Percentiles rank a stretch among this genome's conserved stretches.
These are phyloP conservation scores for Telopea speciosissima DNA, from an alignment of 177 flowering plant genomes.

Conservation along the genomic window DNA sequence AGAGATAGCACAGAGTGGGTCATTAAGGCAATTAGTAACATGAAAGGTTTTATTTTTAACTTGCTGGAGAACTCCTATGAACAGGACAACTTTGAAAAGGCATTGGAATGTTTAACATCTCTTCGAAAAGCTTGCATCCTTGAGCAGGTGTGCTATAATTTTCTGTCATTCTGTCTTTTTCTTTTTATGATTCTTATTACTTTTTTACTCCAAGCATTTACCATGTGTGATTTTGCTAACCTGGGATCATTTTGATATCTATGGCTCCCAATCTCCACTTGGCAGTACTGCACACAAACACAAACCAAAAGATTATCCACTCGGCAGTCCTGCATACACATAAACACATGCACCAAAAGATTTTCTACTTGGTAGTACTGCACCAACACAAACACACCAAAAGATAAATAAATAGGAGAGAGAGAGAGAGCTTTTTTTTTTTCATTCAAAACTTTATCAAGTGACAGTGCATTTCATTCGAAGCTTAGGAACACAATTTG, in stretches of 20 bases:
- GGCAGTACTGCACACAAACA: background rate
- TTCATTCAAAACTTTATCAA: no score
- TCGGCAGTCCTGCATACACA: background rate
- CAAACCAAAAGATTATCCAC: background rate
- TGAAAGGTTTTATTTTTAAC: slow-evolving; percentile 51
- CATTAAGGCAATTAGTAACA: slow-evolving; percentile 54
- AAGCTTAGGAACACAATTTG: no score
- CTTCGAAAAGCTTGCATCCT: slow-evolving; percentile 81
- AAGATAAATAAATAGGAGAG: no score
- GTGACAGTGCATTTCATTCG: no score
- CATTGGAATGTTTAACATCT: slow-evolving; percentile 57
- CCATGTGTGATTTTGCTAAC: background rate
- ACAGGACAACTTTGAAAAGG: slow-evolving; percentile 52
- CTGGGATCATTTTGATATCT: background rate
- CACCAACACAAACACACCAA: no score
- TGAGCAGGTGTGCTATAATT: slow-evolving; percentile 53
- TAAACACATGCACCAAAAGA: no score
- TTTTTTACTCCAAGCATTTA: background rate
- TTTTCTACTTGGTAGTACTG: background rate
- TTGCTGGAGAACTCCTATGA: slow-evolving; percentile 54
- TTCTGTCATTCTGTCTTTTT: background rate
- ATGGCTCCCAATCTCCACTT: no score
- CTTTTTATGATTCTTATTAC: background rate
- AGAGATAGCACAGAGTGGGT: slow-evolving; percentile 76
- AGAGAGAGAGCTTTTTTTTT: no score